Evolutionary conservation across 345 rosid species (phyloP).

Genomic region (Psidium guajava): DNA sequence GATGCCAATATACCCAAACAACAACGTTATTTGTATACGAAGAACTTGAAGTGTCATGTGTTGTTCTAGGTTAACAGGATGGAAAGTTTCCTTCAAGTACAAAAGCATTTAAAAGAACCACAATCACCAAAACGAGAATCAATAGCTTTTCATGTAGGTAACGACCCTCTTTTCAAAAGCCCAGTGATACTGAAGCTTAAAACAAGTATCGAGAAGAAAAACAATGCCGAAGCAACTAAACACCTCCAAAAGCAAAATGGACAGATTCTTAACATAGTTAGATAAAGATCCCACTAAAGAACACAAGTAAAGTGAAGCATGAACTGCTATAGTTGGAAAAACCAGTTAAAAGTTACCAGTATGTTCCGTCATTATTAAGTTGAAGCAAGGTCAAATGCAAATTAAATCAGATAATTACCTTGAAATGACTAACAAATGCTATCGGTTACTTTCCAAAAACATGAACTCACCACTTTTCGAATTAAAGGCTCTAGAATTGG

Average conservation of each 20-base stretch:
- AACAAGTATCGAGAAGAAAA: neutral
- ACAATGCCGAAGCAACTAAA: neutral
- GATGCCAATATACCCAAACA: neutral
- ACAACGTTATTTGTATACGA: neutral
- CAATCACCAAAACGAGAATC: neutral
- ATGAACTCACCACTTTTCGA: slow-evolving; percentile 75
- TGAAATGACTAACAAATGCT: neutral
- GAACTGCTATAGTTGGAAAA: neutral
- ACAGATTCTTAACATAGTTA: neutral
- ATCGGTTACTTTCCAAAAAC: neutral
- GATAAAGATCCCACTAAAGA: neutral
- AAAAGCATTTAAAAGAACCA: neutral
- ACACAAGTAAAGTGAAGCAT: neutral
- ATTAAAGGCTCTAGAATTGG: slow-evolving; percentile 89
- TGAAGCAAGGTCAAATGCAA: neutral
- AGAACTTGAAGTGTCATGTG: neutral
- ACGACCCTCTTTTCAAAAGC: neutral
- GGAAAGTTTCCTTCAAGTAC: neutral
- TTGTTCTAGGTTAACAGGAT: neutral
- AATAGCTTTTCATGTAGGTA: neutral
- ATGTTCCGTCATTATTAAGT: neutral
- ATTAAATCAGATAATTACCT: neutral
- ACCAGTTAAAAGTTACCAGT: neutral
- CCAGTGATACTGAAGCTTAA: neutral
- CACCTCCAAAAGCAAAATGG: neutral